Evolutionary conservation across 176 grass and related monocot species (phyloP), one percentile per base, ranked within the genome.

Genomic region (Avena eriantha): DNA sequence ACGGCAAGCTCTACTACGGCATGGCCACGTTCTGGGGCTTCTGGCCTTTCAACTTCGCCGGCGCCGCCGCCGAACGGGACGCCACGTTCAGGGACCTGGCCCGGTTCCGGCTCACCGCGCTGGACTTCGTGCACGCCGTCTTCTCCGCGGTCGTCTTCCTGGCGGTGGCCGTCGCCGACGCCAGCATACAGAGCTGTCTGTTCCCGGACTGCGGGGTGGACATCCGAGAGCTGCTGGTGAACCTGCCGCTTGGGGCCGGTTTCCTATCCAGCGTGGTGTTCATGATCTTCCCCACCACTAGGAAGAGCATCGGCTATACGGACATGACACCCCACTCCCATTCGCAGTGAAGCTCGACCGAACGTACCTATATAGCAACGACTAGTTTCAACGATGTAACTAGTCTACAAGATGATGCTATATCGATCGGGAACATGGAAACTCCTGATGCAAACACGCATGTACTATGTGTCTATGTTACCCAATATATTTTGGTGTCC

Each of bases 41-140:
- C 61, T 33, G 24, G 26, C 63, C 63, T 16, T 66, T 66, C 63
- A 66, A 66, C 63, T 66, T 66, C 63, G 26, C 61, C 24, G 61
- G 61, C 63, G 63, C 5, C 4, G 5, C 13, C 26, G 63, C 26
- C 26, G 26, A 66, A 5, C 26, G 14, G 63, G 63, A 29, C 26
- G 63, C 26, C 26, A 2, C 24, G 63, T 66, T 66, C 63, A 33
- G 13, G 63, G 63, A 66, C 63, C 24, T 66, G 26, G 26, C 63
- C 24, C 63, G 63, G 63, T 66, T 66, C 63, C 63, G 63, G 63
- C 15, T 66, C 63, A 66, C 63, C 26, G 63, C 63, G 63, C 63
- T 66, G 13, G 63, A 66, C 63, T 66, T 66, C 13, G 26, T 66
- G 63, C 63, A 66, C 63, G 63, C 63, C 63, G 26, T 33, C 63